Evolutionary conservation across 2,329 filamentous ascomycete genomes (phyloP).

Genomic region (Ophiostoma perfectum): DNA sequence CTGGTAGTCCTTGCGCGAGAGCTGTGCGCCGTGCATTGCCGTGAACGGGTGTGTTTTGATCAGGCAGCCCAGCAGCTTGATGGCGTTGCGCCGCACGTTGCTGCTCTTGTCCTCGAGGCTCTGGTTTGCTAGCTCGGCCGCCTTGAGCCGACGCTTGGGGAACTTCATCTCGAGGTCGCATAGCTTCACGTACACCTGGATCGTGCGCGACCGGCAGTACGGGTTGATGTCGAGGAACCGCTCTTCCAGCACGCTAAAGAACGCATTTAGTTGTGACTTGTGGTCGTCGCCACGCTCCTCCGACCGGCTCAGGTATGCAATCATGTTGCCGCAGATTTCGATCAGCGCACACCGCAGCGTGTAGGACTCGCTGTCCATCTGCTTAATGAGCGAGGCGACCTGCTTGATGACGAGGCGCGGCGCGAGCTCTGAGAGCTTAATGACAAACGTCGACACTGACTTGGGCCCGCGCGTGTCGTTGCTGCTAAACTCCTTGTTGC

Average conservation of each 20-base stretch:
- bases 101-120: constrained; percentile 98
- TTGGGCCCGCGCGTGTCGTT: constrained; percentile 95
- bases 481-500: constrained; percentile 96
- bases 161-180: constrained; percentile 96
- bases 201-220: constrained; percentile 83
- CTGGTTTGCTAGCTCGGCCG: constrained; percentile 77
- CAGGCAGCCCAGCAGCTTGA: constrained; percentile 81
- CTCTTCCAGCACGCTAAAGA: constrained; percentile 94
- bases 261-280: constrained; percentile 91
- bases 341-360: constrained; percentile 89
- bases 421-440: constrained; percentile 86
- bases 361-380: constrained; percentile 95
- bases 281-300: constrained; percentile 88
- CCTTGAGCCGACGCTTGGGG: constrained; percentile 81
- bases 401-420: constrained; percentile 94
- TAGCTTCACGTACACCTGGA: constrained; percentile 88
- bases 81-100: constrained; percentile 89
- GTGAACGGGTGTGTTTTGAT: constrained; percentile 94
- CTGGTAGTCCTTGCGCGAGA: constrained; percentile 81
- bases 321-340: constrained; percentile 94
- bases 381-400: constrained; percentile 90
- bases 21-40: constrained; percentile 80
- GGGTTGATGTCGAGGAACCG: constrained; percentile 95
- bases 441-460: constrained; percentile 88
- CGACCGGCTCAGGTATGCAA: constrained; percentile 82